Conservation (phyloP, 2,329 filamentous ascomycete genomes). For the Pseudomassariella vexata region DNA sequence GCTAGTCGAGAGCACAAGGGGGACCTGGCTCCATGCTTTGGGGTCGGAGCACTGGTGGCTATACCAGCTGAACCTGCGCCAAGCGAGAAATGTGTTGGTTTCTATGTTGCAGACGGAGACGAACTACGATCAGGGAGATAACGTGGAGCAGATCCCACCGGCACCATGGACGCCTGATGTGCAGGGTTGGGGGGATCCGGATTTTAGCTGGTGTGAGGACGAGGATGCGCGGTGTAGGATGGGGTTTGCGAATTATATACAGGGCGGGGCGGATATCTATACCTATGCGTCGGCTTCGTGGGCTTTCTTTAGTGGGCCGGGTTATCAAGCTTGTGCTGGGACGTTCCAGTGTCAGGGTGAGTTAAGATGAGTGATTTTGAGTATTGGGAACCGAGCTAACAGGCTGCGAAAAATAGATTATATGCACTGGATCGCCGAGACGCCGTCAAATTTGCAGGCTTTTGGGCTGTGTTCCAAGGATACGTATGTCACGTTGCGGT, state of each 20-base stretch:
- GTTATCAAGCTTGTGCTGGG: slow-evolving; percentile 27
- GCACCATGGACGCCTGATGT: slow-evolving; percentile 32
- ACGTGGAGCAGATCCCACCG: slow-evolving; percentile 27
- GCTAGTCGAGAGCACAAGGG: slow-evolving; percentile 37
- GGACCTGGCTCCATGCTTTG: slow-evolving; percentile 46
- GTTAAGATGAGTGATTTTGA: slow-evolving; percentile 5
- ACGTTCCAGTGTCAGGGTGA: slow-evolving; percentile 27
- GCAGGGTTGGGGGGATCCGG: slow-evolving; percentile 32
- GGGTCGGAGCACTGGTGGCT: slow-evolving; percentile 52
- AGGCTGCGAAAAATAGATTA: slow-evolving; percentile 15
- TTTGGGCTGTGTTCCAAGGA: slow-evolving; percentile 37
- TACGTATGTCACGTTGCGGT: slow-evolving; percentile 24
- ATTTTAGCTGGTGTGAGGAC: slow-evolving; percentile 32
- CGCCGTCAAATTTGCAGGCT: slow-evolving; percentile 30
- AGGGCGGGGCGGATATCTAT: slow-evolving; percentile 33
- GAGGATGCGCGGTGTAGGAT: slow-evolving; percentile 34
- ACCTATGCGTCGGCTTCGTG: slow-evolving; percentile 37
- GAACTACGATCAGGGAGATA: slow-evolving; percentile 40
- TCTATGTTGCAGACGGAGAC: slow-evolving; percentile 49
- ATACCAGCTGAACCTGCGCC: slow-evolving; percentile 50
- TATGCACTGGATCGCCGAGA: slow-evolving; percentile 34
- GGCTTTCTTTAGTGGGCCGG: slow-evolving; percentile 36
- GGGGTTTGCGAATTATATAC: slow-evolving; percentile 35
- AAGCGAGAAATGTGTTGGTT: slow-evolving; percentile 43
- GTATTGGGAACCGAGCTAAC: no score